Base-by-base conservation (phyloP, 108 stramenopile species). In the Skeletonema costatum region DNA sequence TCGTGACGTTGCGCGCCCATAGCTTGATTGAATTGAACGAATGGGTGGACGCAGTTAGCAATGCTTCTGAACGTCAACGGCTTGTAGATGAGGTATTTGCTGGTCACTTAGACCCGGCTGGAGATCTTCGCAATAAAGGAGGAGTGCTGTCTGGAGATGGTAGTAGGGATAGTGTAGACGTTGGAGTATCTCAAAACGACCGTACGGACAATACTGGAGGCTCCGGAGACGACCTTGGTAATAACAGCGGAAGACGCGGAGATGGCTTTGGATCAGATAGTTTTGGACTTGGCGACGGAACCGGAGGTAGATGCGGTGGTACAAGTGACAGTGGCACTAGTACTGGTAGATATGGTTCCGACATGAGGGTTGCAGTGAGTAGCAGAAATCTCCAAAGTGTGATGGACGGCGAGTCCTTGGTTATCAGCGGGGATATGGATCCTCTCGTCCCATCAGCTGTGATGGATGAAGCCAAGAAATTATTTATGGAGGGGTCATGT, bases 1-100 rank as follows among this genome's bases (percentile, higher is more conserved):
- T 50, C 42, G 48, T 44, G 16, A 48, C 62, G 7, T 64, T 73
- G 14, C 38, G 61, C 31, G 72, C 72, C 19, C 12, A 32, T 11
- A 39, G 42, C 36, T 60, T 53, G 33, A 19, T 33, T 16, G 62
- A 73, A 35, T 29, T 53, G 62, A 13, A 21, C 36, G 21, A 44
- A 30, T 73, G 72, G 72, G 11, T 60, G 16, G 48, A 73, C 35
- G 72, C 72, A n/a, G 61, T 73, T 10, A 41, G 51, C 68, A 35
- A 9, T 7, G 68, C 44, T 19, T 29, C 17, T 25, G 61, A 63
- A 35, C 62, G 72, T 46, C 61, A 19, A 10, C 11, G 64, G 30
- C 44, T 46, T 5, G 48, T 48, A 6, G 72, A 50, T 38, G 72
- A 35, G 62, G 48, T 64, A 21, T 44, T 41, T 5, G 71, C 53